A percentile compares a stretch with the other conserved stretches of the same genome.
These are phyloP conservation scores for Tetrahymena elliotti DNA, from an alignment of 73 alveolate species.

Conservation along the genomic window DNA sequence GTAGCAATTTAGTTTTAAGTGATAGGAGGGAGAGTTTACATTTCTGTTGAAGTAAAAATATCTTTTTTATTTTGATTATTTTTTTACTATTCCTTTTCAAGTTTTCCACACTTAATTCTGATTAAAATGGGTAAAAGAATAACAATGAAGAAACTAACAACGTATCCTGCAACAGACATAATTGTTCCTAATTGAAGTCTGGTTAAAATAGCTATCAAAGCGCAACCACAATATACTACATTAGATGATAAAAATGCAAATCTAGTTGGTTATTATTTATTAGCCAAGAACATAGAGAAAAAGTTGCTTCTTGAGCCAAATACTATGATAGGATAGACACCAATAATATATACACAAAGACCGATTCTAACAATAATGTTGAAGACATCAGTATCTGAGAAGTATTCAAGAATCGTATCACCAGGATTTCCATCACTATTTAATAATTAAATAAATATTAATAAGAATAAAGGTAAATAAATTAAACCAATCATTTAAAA, in stretches of 20 bases:
- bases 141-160: neutral
- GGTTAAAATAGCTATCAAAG: neutral
- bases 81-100: neutral
- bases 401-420: neutral
- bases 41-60: neutral
- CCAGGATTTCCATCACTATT: neutral
- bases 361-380: neutral
- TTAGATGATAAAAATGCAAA: neutral
- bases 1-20: neutral
- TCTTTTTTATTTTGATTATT: neutral
- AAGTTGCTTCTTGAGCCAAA: neutral
- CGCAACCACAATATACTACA: neutral
- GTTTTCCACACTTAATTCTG: neutral
- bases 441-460: neutral
- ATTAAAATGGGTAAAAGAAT: neutral
- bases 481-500: neutral
- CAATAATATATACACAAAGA: neutral
- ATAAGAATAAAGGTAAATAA: neutral
- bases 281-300: neutral
- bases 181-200: neutral
- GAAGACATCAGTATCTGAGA: neutral
- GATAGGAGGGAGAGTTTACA: neutral
- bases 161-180: neutral
- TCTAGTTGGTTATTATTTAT: neutral
- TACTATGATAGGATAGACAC: neutral